Evolutionary conservation across 1,284 basidiomycete species (phyloP).

Genomic region (Rhodotorula sp.): DNA sequence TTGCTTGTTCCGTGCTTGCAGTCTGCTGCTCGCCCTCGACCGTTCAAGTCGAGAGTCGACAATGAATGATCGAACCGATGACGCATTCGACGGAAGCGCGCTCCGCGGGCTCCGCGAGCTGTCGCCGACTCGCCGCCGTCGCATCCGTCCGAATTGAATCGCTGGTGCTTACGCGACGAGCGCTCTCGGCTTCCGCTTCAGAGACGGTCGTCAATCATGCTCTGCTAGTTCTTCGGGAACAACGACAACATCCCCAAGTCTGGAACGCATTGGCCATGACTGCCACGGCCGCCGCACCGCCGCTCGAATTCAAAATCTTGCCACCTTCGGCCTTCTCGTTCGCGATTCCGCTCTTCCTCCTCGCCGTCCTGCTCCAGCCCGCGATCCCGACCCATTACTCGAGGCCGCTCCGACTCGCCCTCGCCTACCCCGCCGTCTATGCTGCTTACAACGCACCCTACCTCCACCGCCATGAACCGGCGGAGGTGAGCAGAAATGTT

Average conservation of each 20-base stretch:
- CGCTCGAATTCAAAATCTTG: background rate
- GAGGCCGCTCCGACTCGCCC: slow-evolving; percentile 3
- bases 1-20: background rate
- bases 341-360: slow-evolving; percentile 14
- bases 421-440: slow-evolving; percentile 8
- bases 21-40: too few relatives aligned
- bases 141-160: too few relatives aligned
- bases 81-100: too few relatives aligned
- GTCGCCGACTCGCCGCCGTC: too few relatives aligned
- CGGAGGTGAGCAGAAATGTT: background rate
- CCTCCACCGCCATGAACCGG: slow-evolving; percentile 7
- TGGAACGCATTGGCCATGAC: background rate
- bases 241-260: too few relatives aligned
- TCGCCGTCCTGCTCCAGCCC: slow-evolving; percentile 33
- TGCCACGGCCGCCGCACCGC: background rate
- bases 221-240: too few relatives aligned
- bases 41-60: too few relatives aligned
- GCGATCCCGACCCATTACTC: slow-evolving; percentile 14
- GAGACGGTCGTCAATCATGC: too few relatives aligned
- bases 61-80: too few relatives aligned
- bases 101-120: too few relatives aligned
- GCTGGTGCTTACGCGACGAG: too few relatives aligned
- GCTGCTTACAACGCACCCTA: background rate
- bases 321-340: slow-evolving; percentile 21
- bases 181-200: too few relatives aligned